Percentiles rank a stretch among this genome's conserved stretches.
phyloP scores from a whole-genome alignment of 129 eudicot genomes.

The Smallanthus sonchifolius region DNA sequence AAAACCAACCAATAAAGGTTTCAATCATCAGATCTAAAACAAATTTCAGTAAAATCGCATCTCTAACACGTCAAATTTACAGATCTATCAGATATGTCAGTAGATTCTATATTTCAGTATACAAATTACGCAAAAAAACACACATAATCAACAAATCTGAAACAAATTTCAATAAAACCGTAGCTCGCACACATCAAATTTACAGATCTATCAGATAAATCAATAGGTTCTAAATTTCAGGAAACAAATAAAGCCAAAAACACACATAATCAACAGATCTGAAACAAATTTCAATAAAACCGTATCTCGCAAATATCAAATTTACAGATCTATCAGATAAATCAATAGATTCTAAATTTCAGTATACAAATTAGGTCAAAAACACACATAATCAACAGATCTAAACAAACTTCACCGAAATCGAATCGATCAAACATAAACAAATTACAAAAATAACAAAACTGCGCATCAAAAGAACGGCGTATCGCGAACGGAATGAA shows the following conservation, averaged over 20 bases:
- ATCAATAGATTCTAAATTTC: not conserved
- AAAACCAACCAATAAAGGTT: not conserved
- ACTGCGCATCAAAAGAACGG: constrained; percentile 8
- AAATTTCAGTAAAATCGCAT: not conserved
- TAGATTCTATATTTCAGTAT: not conserved
- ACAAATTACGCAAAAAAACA: not conserved
- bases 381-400: not conserved
- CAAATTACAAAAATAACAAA: not conserved
- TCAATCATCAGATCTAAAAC: not conserved
- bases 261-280: constrained; percentile 7
- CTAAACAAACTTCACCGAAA: not conserved
- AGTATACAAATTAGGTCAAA: not conserved
- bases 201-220: constrained; percentile 5
- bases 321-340: constrained; percentile 1
- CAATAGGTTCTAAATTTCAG: not conserved
- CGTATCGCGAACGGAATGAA: not conserved
- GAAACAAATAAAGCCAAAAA: not conserved
- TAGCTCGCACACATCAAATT: not conserved
- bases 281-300: not conserved
- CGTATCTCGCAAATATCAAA: not conserved
- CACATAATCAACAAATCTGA: constrained; percentile 5
- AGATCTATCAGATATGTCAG: not conserved
- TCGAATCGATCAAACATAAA: not conserved
- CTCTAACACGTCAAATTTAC: not conserved
- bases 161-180: not conserved